A percentile compares a stretch with the other conserved stretches of the same genome.
phyloP scores from a whole-genome alignment of 1,139 yeast species.

The Sugiyamaella neomexicana region DNA sequence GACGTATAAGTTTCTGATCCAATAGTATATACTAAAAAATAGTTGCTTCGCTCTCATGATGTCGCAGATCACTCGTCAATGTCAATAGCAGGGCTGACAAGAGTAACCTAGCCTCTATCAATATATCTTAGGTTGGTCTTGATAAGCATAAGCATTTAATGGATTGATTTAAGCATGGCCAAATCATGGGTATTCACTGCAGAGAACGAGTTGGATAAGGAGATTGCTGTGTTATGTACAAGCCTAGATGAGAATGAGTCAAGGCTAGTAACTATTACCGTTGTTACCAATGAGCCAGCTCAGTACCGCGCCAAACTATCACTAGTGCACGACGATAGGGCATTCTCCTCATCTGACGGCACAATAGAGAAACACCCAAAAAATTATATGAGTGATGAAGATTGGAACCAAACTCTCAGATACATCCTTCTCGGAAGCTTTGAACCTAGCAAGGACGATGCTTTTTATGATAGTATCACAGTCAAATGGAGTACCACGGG shows the following conservation, averaged over 20 bases:
- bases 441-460: neutral
- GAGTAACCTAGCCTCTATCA: constrained; percentile 1
- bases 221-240: constrained; percentile 7
- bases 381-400: constrained; percentile 13
- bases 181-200: constrained; percentile 8
- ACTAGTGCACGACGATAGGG: neutral
- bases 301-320: neutral
- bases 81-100: too few species aligned
- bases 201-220: constrained; percentile 2
- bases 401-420: constrained; percentile 19
- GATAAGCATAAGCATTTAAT: neutral
- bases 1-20: too few species aligned
- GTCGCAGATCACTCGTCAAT: too few species aligned
- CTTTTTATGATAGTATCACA: constrained; percentile 10
- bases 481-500: constrained; percentile 6
- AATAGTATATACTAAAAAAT: too few species aligned
- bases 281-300: constrained; percentile 10
- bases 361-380: constrained; percentile 11
- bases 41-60: too few species aligned
- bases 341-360: neutral
- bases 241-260: neutral
- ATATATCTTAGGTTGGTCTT: neutral
- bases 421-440: constrained; percentile 20
- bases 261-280: neutral
- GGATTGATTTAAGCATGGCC: neutral